Base-by-base conservation (phyloP, 2,329 filamentous ascomycete genomes). In the Fusarium sublunatum region DNA sequence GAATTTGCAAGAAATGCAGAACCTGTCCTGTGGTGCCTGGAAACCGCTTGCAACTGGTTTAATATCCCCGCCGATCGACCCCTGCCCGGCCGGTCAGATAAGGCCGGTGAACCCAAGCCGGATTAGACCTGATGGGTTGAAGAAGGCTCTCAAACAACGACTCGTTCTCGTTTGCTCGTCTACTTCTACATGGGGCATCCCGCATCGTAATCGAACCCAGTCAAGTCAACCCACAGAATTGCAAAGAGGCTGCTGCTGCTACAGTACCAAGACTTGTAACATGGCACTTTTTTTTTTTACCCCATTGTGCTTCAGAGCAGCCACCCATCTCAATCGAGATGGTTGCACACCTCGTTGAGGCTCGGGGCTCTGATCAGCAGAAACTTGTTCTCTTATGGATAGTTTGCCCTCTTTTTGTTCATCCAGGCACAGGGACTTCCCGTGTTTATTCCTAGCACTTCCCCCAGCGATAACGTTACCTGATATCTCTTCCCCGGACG, bases 31-130 rank as follows among this genome's bases (percentile, higher is more conserved):
- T 41, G 61, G 65, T 68, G 65, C 47, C 53, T 38, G 40, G 56
- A 52, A 32, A 49, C 26, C 26, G 28, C 32, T 46, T 53, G 35
- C 65, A 12, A 68, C 45, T 68, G 65, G 63, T 45, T 55, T 60
- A 67, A 69, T 69, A 69, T 69, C 65, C 65, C 65, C 65, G 65
- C 61, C 41, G 65, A 68, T 68, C 65, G 60, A 41, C 56, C 62
- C 53, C 51, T 63, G 52, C 49, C 50, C 48, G 64, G 61, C 58
- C 66, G 66, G 66, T 69, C 66, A 69, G 66, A 69, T 69, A 69
- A 67, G 64, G 58, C 53, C 64, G 47, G 60, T 58, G 50, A 19
- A 57, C 55, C 53, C 19, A 28, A 61, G 49, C 49, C 57, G 40
- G 42, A 43, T 47, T 42, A 41, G 53, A 35, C 34, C 19, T 58